phyloP scores from a whole-genome alignment of 495 filamentous ascomycete genomes.

The Aspergillus mulundensis region DNA sequence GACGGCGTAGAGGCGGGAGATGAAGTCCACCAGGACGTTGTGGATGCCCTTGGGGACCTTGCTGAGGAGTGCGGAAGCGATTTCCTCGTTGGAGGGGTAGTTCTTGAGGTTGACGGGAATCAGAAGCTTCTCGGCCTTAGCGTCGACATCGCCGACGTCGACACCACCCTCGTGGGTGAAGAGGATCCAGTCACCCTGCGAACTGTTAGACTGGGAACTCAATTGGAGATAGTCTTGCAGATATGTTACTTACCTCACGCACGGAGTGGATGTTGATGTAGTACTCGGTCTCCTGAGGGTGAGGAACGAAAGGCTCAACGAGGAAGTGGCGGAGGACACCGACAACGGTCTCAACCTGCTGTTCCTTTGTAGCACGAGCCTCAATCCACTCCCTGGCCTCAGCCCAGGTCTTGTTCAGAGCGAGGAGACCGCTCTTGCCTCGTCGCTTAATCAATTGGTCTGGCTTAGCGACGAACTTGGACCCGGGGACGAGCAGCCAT shows the following conservation, averaged over 20 bases:
- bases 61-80: conserved; percentile 76
- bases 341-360: conserved; percentile 87
- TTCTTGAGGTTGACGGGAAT: conserved; percentile 92
- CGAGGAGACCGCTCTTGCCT: conserved; percentile 96
- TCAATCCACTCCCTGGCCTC: conserved; percentile 92
- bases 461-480: conserved; percentile 98
- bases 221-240: not conserved
- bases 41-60: conserved; percentile 95
- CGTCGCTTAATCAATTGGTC: conserved; percentile 99
- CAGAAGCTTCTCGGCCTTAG: conserved; percentile 96
- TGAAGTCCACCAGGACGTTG: conserved; percentile 98
- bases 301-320: conserved; percentile 96
- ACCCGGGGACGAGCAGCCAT: conserved; percentile 75
- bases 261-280: conserved; percentile 98
- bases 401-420: conserved; percentile 95
- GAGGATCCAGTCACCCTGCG: conserved; percentile 96
- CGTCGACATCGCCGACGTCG: conserved; percentile 98
- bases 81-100: conserved; percentile 94
- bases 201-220: not conserved
- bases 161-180: conserved; percentile 99
- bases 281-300: conserved; percentile 89
- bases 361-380: conserved; percentile 81
- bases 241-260: conserved; percentile 65
- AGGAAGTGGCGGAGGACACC: conserved; percentile 91
- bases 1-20: conserved; percentile 87